Base-by-base conservation (phyloP, 805 yeast genomes). In the Sugiyamaella americana region DNA sequence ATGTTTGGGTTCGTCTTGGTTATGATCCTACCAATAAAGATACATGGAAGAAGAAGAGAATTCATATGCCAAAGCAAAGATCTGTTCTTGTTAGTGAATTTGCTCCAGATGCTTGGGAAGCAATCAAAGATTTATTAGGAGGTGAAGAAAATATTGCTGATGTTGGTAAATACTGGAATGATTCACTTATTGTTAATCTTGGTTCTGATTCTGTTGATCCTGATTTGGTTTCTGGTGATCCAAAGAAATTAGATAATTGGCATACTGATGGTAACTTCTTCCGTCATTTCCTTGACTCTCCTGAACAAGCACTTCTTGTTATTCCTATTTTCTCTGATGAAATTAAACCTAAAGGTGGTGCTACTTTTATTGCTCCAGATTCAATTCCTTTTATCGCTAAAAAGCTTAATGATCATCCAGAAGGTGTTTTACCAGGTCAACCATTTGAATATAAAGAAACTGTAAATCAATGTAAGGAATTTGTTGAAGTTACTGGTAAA, bases 401-500 rank as follows among this genome's bases (percentile, higher is more conserved):
- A 34, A 11, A 20, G 3, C 22, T 46, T 2, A 30, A 19, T 8
- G 40, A 34, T 13, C 23, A 37, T 24, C 49, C 49, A 16, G 46
- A 46, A 34, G 49, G 49, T 10, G 4, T 40, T 19, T 26, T 39
- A 30, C 48, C 48, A 13, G 41, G 43, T 6, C 11, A 16, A 11
- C n/a, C 16, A 4, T 42, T 42, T 18, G 13, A 34, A n/a, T 42
- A 42, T 23, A 19, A 8, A n/a, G 41, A 40, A n/a, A 22, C 44
- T 26, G 43, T 38, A 16, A 36, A 16, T 20, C 39, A 48, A 41
- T 48, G 51, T 40, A 48, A 44, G 17, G 51, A 48, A 24, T 48
- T 48, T 43, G 51, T 48, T 22, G 50, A 48, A 42, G 43, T 48
- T 11, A 48, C 51, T 3, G 51, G 42, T 4, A 46, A 44, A 34